Evolutionary conservation across 2,329 filamentous ascomycete genomes (phyloP), one percentile per base, ranked within the genome.

Genomic region (Teratosphaeriaceae sp.): DNA sequence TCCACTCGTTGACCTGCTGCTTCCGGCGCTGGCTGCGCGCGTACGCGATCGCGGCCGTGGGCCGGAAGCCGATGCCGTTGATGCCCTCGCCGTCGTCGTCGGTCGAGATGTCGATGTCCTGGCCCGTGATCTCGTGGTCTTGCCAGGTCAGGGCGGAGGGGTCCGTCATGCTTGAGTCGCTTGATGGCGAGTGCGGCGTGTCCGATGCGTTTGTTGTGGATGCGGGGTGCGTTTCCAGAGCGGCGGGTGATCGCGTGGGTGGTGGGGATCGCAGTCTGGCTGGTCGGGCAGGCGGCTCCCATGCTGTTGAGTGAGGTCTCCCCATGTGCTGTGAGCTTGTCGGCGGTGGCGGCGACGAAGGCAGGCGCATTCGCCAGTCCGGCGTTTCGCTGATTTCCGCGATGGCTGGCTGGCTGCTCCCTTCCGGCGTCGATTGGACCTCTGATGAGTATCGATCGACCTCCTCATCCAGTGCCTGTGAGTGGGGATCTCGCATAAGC

Each of bases 31-130:
- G 73, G 31, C 71, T 69, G 37, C 78, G 64, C 13, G 71, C 71
- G 62, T 75, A 74, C 1, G 76, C 77, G 22, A 78, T 71, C 31
- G 76, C 74, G 13, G 78, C 70, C 2, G 78, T 81, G 3, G 79
- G 78, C 45, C 71, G 72, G 59, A 81, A 82, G 0, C 79, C 79
- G 43, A 82, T 71, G 1, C 79, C 79, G 52, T 82, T 81, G 49
- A 82, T 73, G 4, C 79, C 79, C 42, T 76, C 75, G 2, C 78
- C 78, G 56, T 82, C 79, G 54, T 81, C 78, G 29, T 72, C 73
- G 5, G 74, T 73, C 42, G 79, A 74, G 6, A 71, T 69, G 40
- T 75, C 68, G 16, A 64, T 65, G 23, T 70, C 58, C 52, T 80
- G 75, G 12, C 78, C 78, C 4, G 78, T 82, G 54, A 82, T 81